Evolutionary conservation across 1,284 basidiomycete species (phyloP), one percentile per base, ranked within the genome.

Genomic region (Amylostereum chailletii): DNA sequence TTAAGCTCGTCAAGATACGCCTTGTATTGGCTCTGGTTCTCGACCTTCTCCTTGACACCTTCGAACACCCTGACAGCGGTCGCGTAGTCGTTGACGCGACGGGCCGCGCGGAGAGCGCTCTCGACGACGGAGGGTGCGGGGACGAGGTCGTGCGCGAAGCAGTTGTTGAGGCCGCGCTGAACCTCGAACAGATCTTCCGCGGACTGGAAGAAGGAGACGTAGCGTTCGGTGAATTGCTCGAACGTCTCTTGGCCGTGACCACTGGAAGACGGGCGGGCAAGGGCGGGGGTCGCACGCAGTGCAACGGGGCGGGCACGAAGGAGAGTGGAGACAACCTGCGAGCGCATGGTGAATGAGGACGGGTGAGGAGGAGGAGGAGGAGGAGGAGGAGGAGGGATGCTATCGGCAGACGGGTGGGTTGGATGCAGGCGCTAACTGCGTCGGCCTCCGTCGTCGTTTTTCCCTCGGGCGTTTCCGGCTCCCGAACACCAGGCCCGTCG

Each of bases 121-220:
- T 94, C 92, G 55, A 97, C 76, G 60, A 98, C 93, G 51, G 79
- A 73, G 43, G 91, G 83, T 6, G 92, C 84, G 6, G 95, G 95
- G 30, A 99, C 96, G 55, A 99, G 81, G 69, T 99, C 95, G 71
- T 99, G 95, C 1, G 95, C 91, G 66, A 99, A 99, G 73, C 93
- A 96, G 80, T 99, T 99, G 81, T 99, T 99, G 60, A 99, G 77
- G 44, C 95, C 95, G 53, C 95, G 89, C 71, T 97, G 93, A 57
- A 95, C 86, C 75, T 98, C 94, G 66, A 98, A 98, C 55, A 96
- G 81, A 75, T 98, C 95, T 65, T 93, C 83, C 47, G 94, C 93
- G 48, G 82, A 79, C 64, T 88, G 75, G 77, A 98, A 98, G 75
- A 98, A 99, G 58, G 79, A 76, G 64, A 92, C 85, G 72, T 97